These are phyloP conservation scores for Odontarrhena argentea DNA, from an alignment of 345 rosid genomes.

Conservation along the genomic window DNA sequence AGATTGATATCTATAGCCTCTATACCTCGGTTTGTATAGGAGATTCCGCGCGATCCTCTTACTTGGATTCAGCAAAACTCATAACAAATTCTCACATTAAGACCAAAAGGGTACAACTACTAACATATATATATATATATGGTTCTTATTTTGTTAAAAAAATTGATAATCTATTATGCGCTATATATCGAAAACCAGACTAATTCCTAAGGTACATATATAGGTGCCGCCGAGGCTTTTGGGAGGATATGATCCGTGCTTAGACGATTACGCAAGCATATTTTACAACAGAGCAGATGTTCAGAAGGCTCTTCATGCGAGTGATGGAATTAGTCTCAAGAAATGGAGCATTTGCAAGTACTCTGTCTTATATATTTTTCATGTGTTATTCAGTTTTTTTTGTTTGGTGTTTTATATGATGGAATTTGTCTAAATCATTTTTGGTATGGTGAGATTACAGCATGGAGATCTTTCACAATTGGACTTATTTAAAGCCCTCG, in stretches of 20 bases:
- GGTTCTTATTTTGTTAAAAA: neutral
- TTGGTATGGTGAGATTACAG: conserved; percentile 45
- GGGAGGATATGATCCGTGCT: conserved; percentile 94
- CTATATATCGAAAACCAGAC: too few species aligned
- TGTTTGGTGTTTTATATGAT: neutral
- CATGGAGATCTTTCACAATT: conserved; percentile 47
- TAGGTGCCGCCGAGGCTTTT: conserved; percentile 72
- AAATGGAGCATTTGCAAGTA: conserved; percentile 99
- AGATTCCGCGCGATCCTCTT: conserved; percentile 45
- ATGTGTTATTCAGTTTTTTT: neutral
- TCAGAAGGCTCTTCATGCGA: conserved; percentile 83
- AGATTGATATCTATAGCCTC: conserved; percentile 88
- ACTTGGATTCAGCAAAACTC: conserved; percentile 28
- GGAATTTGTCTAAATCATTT: conserved; percentile 13
- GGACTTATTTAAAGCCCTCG: conserved; percentile 60
- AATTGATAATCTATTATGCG: too few species aligned
- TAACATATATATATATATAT: neutral
- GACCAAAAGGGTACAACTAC: conserved; percentile 30
- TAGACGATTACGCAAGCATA: conserved; percentile 70
- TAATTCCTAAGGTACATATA: too few species aligned
- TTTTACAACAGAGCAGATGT: conserved; percentile 90
- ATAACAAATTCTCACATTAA: conserved; percentile 21
- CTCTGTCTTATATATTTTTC: neutral
- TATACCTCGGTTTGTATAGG: conserved; percentile 74
- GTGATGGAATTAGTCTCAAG: conserved; percentile 58